A percentile compares a stretch with the other conserved stretches of the same genome.
Conservation (phyloP, 148 eudicot genomes). For the Chenopodium berlandieri region DNA sequence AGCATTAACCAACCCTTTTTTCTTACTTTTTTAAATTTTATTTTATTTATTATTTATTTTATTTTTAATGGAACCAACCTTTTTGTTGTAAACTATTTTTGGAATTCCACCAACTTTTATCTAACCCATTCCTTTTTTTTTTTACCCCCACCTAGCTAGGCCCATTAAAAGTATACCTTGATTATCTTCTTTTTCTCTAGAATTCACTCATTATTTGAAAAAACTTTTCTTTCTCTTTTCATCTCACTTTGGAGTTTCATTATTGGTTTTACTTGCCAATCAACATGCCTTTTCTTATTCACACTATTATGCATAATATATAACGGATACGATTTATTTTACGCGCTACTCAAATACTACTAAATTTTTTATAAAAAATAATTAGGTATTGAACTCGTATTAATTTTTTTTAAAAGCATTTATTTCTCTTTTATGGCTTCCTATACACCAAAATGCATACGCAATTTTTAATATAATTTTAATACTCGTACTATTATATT, state of each 20-base stretch:
- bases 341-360: too few relatives aligned
- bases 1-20: slow-evolving; percentile 24
- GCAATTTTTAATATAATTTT: slow-evolving; percentile 16
- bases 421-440: too few relatives aligned
- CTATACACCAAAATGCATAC: not conserved
- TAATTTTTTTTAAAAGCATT: too few relatives aligned
- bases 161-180: slow-evolving; percentile 18
- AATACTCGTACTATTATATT: not conserved
- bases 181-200: slow-evolving; percentile 17
- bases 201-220: slow-evolving; percentile 22
- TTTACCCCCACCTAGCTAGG: slow-evolving; percentile 8
- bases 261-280: slow-evolving; percentile 26
- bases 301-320: not conserved
- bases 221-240: not conserved
- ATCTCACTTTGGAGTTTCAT: slow-evolving; percentile 32
- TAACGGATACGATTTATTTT: too few relatives aligned
- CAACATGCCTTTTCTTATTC: slow-evolving; percentile 19
- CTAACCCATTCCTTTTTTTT: slow-evolving; percentile 17
- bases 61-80: slow-evolving; percentile 6
- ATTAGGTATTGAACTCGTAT: too few relatives aligned
- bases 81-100: slow-evolving; percentile 27
- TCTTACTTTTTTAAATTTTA: not conserved
- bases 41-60: not conserved
- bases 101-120: slow-evolving; percentile 28
- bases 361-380: too few relatives aligned